Evolutionary conservation across 305 asterid species (phyloP).

Genomic region (Fraxinus baroniana): DNA sequence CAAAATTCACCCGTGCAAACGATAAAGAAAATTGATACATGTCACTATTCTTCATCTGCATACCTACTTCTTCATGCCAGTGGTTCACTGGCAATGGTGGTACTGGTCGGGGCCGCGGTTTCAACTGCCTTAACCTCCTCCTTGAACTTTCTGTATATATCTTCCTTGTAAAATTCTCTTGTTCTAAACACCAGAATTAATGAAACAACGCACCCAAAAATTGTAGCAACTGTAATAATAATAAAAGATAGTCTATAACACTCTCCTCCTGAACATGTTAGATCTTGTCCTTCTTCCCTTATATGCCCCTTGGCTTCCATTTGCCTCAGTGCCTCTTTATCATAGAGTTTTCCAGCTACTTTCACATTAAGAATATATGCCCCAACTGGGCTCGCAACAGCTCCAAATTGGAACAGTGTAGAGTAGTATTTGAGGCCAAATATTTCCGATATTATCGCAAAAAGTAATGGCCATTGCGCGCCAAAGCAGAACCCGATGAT

Average conservation of each 20-base stretch:
- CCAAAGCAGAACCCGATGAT: constrained; percentile 35
- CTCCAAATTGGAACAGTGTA: constrained; percentile 32
- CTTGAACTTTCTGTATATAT: constrained; percentile 28
- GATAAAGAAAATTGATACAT: not conserved
- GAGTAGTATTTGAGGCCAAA: constrained; percentile 39
- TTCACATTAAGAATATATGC: constrained; percentile 30
- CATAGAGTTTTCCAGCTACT: constrained; percentile 35
- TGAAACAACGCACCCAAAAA: constrained; percentile 29
- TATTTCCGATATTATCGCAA: constrained; percentile 35
- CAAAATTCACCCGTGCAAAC: not conserved
- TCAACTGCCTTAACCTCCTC: constrained; percentile 12
- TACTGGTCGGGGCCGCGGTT: not conserved
- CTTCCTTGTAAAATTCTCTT: constrained; percentile 20
- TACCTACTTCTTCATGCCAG: not conserved
- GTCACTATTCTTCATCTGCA: not conserved
- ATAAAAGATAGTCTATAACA: constrained; percentile 29
- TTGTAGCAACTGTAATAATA: constrained; percentile 29
- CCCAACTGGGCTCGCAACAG: constrained; percentile 35
- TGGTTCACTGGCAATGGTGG: not conserved
- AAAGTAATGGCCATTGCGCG: constrained; percentile 34
- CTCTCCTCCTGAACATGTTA: constrained; percentile 30
- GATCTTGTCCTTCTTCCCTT: constrained; percentile 23
- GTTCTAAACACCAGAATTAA: constrained; percentile 28
- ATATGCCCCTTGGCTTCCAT: constrained; percentile 18
- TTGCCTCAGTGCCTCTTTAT: constrained; percentile 33